Evolutionary conservation across 2,329 filamentous ascomycete species (phyloP), one percentile per base, ranked within the genome.

Genomic region (Pseudonectria buxi): DNA sequence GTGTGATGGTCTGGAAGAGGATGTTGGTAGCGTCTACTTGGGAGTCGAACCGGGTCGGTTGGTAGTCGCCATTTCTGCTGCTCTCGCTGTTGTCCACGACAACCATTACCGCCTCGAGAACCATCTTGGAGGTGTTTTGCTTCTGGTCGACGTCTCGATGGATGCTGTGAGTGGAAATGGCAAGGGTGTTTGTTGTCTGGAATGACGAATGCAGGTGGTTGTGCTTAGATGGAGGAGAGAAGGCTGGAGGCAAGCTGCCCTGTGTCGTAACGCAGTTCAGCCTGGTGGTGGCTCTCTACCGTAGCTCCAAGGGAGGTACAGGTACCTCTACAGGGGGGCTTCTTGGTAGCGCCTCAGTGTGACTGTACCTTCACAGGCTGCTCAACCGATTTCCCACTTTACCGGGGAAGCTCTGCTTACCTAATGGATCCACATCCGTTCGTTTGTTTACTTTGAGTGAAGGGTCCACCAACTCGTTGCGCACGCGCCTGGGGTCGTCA

Each of bases 1-100:
- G 83, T 51, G 89, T 95, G 65, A 98, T 95, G 57, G 84, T 86
- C 59, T 89, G 87, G 71, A 96, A 96, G 56, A 96, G 83, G 55
- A 95, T 81, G 65, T 86, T 92, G 56, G 94, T 87, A 37, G 90
- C 89, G 65, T 98, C 92, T 52, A 86, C 76, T 74, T 98, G 92
- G 53, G 92, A 88, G 67, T 95, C 88, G 74, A 89, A 98, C 65
- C 92, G 81, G 50, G 89, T 94, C 40, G 92, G 90, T 58, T 86
- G 84, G 63, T 74, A 76, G 64, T 98, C 92, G 59, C 94, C 92
- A 68, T 98, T 98, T 61, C 92, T 81, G 72, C 87, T 94, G 70
- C 85, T 89, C 72, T 98, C 92, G 72, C 89, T 95, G 75, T 96
- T 98, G 76, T 98, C 92, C 57, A 96, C 87, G 75, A 96, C 82